Conservation (phyloP, 164 flowering plant species). For the Euptelea pleiosperma region DNA sequence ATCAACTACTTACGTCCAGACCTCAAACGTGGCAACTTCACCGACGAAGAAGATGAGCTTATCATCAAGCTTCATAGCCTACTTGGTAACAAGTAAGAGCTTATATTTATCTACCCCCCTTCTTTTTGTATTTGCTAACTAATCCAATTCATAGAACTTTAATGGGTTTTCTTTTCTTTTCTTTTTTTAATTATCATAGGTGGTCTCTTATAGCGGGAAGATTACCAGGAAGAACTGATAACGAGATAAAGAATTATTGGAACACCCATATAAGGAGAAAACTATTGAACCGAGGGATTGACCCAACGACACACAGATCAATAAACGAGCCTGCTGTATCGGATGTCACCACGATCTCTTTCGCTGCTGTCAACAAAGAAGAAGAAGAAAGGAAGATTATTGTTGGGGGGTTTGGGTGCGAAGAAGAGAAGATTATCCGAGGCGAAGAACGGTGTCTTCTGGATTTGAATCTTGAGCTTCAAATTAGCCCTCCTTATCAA, state of each 20-base stretch:
- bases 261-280: constrained; percentile 74
- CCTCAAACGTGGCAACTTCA: constrained; percentile 81
- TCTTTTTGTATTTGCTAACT: no score
- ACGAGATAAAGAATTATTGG: constrained; percentile 80
- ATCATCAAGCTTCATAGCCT: constrained; percentile 86
- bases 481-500: constrained; percentile 67
- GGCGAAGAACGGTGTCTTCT: constrained; percentile 39
- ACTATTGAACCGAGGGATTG: constrained; percentile 62
- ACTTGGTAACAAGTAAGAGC: constrained; percentile 90
- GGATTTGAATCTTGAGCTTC: constrained; percentile 75
- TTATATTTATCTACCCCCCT: neutral
- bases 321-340: constrained; percentile 38
- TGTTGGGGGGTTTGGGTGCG: constrained; percentile 13
- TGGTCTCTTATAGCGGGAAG: constrained; percentile 53
- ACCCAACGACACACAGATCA: constrained; percentile 61
- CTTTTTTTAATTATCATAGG: constrained; percentile 7
- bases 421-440: constrained; percentile 21
- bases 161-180: no score
- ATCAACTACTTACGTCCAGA: constrained; percentile 86
- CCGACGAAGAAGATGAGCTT: constrained; percentile 86
- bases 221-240: constrained; percentile 71
- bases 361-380: constrained; percentile 18
- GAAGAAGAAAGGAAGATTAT: constrained; percentile 28
- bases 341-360: constrained; percentile 37
- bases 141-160: no score